Conservation (phyloP, 305 asterid species). For the Rubia tinctorum region DNA sequence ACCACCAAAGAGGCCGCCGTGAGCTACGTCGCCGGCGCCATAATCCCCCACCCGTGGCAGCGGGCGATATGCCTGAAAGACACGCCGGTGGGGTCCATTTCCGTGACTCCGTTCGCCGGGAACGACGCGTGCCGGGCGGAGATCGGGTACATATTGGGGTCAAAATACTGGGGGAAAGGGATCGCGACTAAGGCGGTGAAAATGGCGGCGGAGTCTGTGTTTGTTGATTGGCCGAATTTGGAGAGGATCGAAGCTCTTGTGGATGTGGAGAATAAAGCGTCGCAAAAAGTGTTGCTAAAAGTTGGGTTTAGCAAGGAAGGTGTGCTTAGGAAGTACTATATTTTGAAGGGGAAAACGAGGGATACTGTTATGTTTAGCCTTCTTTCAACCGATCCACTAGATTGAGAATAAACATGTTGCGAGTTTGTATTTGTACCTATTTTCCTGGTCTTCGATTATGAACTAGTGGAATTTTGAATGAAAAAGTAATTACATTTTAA, state of each 20-base stretch:
- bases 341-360: conserved; percentile 38
- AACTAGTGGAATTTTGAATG: too few species aligned
- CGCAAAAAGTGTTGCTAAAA: conserved; percentile 78
- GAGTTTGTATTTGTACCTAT: too few species aligned
- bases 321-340: conserved; percentile 54
- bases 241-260: conserved; percentile 34
- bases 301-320: conserved; percentile 68
- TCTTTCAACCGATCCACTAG: conserved; percentile 7
- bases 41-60: conserved; percentile 45
- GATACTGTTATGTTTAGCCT: conserved; percentile 20
- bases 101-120: conserved; percentile 38
- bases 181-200: conserved; percentile 65
- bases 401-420: too few species aligned
- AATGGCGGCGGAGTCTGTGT: conserved; percentile 48
- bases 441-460: too few species aligned
- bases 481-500: too few species aligned
- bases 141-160: conserved; percentile 54
- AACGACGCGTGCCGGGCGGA: conserved; percentile 46
- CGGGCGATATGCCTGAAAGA: conserved; percentile 54
- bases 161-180: conserved; percentile 34
- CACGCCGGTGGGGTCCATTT: conserved; percentile 46
- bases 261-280: conserved; percentile 54
- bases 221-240: conserved; percentile 56
- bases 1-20: conserved; percentile 44
- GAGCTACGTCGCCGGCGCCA: conserved; percentile 22